phyloP scores from a whole-genome alignment of 768 basidiomycete genomes.

The Filobasidium floriforme region DNA sequence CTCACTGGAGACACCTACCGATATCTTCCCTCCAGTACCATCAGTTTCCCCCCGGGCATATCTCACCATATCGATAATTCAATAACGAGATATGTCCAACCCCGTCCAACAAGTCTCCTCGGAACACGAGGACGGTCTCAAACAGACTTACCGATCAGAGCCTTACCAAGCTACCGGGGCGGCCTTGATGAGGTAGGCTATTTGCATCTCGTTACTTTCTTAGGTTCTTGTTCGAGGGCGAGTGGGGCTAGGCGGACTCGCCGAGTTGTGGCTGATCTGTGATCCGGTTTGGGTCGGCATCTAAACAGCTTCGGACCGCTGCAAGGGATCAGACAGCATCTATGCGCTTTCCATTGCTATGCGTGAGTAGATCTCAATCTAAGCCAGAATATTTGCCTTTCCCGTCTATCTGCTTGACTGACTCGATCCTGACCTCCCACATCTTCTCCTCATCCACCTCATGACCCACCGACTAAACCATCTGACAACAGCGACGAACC shows the following conservation, averaged over 20 bases:
- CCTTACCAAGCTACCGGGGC: slow-evolving; percentile 31
- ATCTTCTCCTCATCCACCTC: not conserved
- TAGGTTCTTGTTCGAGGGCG: too few species aligned
- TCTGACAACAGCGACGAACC: slow-evolving; percentile 31
- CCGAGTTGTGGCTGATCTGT: too few species aligned
- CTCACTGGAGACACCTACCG: too few species aligned
- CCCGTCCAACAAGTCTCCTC: not conserved
- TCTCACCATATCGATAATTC: not conserved
- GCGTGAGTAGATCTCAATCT: slow-evolving; percentile 11
- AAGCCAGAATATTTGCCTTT: too few species aligned
- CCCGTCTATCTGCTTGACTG: too few species aligned
- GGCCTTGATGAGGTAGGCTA: slow-evolving; percentile 38
- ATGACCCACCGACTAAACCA: not conserved
- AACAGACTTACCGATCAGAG: slow-evolving; percentile 27
- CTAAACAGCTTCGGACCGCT: slow-evolving; percentile 38
- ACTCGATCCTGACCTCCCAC: too few species aligned
- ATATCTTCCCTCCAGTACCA: too few species aligned
- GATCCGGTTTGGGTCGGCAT: too few species aligned
- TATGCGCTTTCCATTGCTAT: slow-evolving; percentile 34
- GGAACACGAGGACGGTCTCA: slow-evolving; percentile 22
- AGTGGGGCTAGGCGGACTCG: too few species aligned
- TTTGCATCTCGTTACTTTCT: too few species aligned
- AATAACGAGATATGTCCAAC: not conserved
- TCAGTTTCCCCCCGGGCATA: not conserved
- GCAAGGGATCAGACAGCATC: slow-evolving; percentile 38